Evolutionary conservation across 768 basidiomycete species (phyloP).

Genomic region (Daedaleopsis nitida): DNA sequence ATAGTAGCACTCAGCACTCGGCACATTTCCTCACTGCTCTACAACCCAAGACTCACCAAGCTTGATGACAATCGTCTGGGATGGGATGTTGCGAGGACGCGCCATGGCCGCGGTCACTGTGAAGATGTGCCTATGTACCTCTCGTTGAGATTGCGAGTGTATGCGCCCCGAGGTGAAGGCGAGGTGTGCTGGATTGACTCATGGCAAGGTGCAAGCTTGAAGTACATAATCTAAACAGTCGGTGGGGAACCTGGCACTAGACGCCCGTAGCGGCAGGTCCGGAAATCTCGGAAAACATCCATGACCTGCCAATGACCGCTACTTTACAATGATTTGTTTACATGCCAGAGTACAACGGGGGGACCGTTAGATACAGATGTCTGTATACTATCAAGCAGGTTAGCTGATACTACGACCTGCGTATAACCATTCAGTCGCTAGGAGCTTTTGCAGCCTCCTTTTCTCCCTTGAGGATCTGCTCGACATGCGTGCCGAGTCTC

Average conservation of each 20-base stretch:
- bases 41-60: constrained; percentile 26
- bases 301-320: too few relatives aligned
- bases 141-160: not conserved
- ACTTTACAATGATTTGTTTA: too few relatives aligned
- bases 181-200: constrained; percentile 12
- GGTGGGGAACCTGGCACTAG: not conserved
- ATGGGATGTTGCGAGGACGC: constrained; percentile 26
- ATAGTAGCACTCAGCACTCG: too few relatives aligned
- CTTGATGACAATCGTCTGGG: constrained; percentile 36
- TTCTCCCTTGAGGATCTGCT: constrained; percentile 58
- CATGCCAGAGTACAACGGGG: too few relatives aligned
- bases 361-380: too few relatives aligned
- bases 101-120: constrained; percentile 20
- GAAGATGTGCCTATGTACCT: not conserved
- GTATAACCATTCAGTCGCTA: constrained; percentile 25
- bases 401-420: too few relatives aligned
- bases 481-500: constrained; percentile 61
- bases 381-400: too few relatives aligned
- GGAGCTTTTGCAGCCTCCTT: constrained; percentile 73
- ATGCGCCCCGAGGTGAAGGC: not conserved
- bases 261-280: not conserved
- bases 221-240: not conserved
- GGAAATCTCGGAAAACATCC: not conserved
- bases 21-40: not conserved
- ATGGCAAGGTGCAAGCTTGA: constrained; percentile 19